Percentiles rank a stretch among this genome's conserved stretches.
Conservation (phyloP, 2,329 filamentous ascomycete genomes). For the Tolypocladium album region DNA sequence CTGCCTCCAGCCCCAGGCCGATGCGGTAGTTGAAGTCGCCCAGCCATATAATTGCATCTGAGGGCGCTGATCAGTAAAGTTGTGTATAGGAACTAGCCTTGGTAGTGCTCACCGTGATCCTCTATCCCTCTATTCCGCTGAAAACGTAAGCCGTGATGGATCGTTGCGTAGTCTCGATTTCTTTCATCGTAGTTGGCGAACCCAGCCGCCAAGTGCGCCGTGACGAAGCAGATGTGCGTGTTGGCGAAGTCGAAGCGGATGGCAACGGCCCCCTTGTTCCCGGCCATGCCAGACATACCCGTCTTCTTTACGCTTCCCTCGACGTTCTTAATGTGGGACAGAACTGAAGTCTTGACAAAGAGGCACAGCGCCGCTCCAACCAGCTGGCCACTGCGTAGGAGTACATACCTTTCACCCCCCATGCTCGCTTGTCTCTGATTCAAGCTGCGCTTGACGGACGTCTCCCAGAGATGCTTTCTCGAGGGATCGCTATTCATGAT, state of each 20-base stretch:
- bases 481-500: slow-evolving; percentile 97
- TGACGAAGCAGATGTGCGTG: slow-evolving; percentile 89
- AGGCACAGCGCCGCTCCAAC: slow-evolving; percentile 89
- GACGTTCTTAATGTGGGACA: slow-evolving; percentile 86
- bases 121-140: slow-evolving; percentile 85
- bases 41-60: slow-evolving; percentile 77
- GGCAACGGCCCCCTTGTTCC: slow-evolving; percentile 95
- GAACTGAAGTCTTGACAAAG: slow-evolving; percentile 70
- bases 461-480: slow-evolving; percentile 77
- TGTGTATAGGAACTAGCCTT: background rate
- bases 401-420: slow-evolving; percentile 70
- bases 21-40: slow-evolving; percentile 99
- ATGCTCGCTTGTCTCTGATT: slow-evolving; percentile 58
- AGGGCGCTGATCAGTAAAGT: background rate
- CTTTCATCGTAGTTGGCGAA: slow-evolving; percentile 96
- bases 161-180: slow-evolving; percentile 86
- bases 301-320: slow-evolving; percentile 91
- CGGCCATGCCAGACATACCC: slow-evolving; percentile 92
- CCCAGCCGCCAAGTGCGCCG: slow-evolving; percentile 88
- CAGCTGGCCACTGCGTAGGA: slow-evolving; percentile 83
- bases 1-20: slow-evolving; percentile 68
- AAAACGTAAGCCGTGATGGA: slow-evolving; percentile 77
- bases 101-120: slow-evolving; percentile 55
- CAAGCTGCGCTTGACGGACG: slow-evolving; percentile 64
- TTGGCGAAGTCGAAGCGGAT: slow-evolving; percentile 93